Evolutionary conservation across 176 grass and related monocot genomes (phyloP).

Genomic region (Raddia distichophylla): DNA sequence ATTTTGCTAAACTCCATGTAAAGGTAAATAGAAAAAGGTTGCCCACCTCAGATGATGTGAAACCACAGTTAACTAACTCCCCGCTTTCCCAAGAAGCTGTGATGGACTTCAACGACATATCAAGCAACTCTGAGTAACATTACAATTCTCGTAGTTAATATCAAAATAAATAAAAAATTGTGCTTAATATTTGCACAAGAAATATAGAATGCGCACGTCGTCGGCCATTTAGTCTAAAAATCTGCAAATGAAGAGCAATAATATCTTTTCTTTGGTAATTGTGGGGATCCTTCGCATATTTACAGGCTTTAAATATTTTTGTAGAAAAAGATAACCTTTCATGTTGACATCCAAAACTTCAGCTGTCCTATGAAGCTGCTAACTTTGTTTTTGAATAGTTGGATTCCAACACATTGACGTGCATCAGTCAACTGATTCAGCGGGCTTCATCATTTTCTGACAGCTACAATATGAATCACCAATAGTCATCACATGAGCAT

Average conservation of each 20-base stretch:
- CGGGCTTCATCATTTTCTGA: not conserved
- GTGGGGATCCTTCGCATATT: not conserved
- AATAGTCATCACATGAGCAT: slow-evolving; percentile 81
- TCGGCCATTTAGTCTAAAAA: slow-evolving; percentile 3
- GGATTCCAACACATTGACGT: not conserved
- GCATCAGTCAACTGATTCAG: slow-evolving; percentile 3
- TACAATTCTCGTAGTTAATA: slow-evolving; percentile 34
- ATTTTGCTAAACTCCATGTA: not conserved
- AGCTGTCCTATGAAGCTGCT: not conserved
- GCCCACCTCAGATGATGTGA: slow-evolving; percentile 79
- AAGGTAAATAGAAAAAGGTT: slow-evolving; percentile 14
- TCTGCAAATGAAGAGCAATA: not conserved
- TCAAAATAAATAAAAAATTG: not conserved
- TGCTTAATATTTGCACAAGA: no score
- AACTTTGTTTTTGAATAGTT: slow-evolving; percentile 7
- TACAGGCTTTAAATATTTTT: not conserved
- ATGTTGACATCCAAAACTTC: not conserved
- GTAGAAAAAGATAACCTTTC: slow-evolving; percentile 3
- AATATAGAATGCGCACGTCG: no score
- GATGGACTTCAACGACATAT: slow-evolving; percentile 96
- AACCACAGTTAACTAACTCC: slow-evolving; percentile 71
- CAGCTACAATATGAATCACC: slow-evolving; percentile 37
- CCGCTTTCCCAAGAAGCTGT: slow-evolving; percentile 81
- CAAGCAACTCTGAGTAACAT: slow-evolving; percentile 76
- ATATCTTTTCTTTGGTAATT: not conserved